Evolutionary conservation across 2,329 filamentous ascomycete species (phyloP).

Genomic region (Apiospora sp.): DNA sequence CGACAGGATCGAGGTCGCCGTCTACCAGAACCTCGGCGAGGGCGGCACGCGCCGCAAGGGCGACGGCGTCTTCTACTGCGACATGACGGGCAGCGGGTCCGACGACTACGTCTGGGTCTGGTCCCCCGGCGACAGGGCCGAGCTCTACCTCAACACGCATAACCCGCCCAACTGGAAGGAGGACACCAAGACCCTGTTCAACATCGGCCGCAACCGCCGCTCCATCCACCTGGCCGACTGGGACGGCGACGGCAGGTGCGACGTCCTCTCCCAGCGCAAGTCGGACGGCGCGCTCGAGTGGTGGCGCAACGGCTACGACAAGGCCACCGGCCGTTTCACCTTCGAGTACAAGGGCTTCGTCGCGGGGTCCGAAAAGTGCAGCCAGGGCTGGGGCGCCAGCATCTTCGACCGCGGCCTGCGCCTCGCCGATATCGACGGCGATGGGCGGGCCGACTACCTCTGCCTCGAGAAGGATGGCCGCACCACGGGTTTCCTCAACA

Average conservation of each 20-base stretch:
- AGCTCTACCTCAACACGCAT: slow-evolving; percentile 22
- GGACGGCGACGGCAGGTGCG: slow-evolving; percentile 24
- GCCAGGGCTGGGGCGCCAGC: slow-evolving; percentile 23
- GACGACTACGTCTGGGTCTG: slow-evolving; percentile 24
- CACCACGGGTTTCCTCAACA: slow-evolving; percentile 22
- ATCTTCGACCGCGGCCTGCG: slow-evolving; percentile 23
- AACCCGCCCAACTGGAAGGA: slow-evolving; percentile 25
- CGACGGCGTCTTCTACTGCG: slow-evolving; percentile 21
- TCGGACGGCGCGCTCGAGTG: slow-evolving; percentile 22
- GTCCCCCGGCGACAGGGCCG: slow-evolving; percentile 23
- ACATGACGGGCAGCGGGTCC: slow-evolving; percentile 23
- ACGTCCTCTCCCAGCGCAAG: slow-evolving; percentile 24
- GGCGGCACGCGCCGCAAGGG: slow-evolving; percentile 15
- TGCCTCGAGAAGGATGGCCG: slow-evolving; percentile 24
- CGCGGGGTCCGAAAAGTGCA: slow-evolving; percentile 1
- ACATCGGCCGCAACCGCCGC: slow-evolving; percentile 23
- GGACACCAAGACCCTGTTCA: slow-evolving; percentile 16
- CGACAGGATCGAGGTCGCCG: slow-evolving; percentile 13
- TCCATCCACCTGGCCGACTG: slow-evolving; percentile 25
- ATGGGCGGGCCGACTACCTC: slow-evolving; percentile 23
- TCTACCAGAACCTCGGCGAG: slow-evolving; percentile 22
- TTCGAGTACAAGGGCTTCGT: slow-evolving; percentile 22
- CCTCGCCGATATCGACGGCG: slow-evolving; percentile 24
- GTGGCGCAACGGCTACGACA: slow-evolving; percentile 25
- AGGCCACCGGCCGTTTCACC: slow-evolving; percentile 17